Evolutionary conservation across 495 filamentous ascomycete genomes (phyloP).

Genomic region (Aspergillus conjunctus): DNA sequence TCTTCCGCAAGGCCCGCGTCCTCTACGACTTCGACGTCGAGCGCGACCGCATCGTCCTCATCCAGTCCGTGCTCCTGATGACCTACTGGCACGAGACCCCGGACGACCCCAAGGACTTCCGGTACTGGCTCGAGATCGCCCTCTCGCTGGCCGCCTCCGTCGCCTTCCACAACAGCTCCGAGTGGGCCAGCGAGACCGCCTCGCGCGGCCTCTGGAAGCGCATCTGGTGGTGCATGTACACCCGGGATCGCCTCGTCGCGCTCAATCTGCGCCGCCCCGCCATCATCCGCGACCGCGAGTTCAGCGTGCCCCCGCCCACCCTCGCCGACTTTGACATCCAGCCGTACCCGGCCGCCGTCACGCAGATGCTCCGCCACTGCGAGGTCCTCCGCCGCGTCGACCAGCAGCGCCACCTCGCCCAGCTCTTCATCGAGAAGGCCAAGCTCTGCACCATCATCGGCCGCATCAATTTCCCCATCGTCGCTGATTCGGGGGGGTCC

Average conservation of each 20-base stretch:
- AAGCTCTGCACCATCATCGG: constrained; percentile 15
- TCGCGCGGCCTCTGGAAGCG: constrained; percentile 13
- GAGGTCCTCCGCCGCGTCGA: constrained; percentile 6
- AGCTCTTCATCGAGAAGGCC: constrained; percentile 18
- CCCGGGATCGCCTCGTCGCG: constrained; percentile 14
- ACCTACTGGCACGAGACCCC: constrained; percentile 79
- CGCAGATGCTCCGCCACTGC: constrained; percentile 9
- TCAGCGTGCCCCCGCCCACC: constrained; percentile 9
- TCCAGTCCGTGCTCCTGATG: constrained; percentile 71
- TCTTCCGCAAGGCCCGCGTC: constrained; percentile 64
- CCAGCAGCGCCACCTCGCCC: constrained; percentile 12
- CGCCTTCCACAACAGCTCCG: constrained; percentile 8
- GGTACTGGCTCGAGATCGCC: constrained; percentile 21
- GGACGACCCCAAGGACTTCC: constrained; percentile 64
- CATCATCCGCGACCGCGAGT: constrained; percentile 12
- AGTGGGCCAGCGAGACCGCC: not conserved
- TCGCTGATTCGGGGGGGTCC: too few species aligned
- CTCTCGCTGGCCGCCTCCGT: constrained; percentile 13
- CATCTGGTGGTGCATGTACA: constrained; percentile 21
- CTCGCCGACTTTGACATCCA: constrained; percentile 14
- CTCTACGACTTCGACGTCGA: constrained; percentile 69
- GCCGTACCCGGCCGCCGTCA: not conserved
- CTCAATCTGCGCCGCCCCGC: constrained; percentile 15
- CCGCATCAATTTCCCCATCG: not conserved
- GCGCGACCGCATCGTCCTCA: constrained; percentile 63